A percentile compares a stretch with the other conserved stretches of the same genome.
Evolutionary conservation across 257 asterid species (phyloP).

Genomic region (Phtheirospermum japonicum): DNA sequence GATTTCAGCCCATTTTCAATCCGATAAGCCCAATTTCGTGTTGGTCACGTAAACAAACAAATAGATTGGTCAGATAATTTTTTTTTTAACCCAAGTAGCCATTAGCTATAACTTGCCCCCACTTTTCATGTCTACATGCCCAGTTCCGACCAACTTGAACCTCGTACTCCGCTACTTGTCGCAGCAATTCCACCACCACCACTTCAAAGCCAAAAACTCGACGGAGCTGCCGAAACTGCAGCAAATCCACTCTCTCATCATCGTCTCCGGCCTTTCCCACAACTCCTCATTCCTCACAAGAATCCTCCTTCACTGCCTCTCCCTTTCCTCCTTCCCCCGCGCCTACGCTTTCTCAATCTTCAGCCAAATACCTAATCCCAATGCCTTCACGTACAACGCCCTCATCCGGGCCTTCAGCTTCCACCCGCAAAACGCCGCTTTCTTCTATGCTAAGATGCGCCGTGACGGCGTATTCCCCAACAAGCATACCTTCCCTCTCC

Average conservation of each 20-base stretch:
- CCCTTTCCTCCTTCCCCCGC: conserved; percentile 30
- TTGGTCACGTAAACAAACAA: no score
- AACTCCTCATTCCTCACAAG: conserved; percentile 26
- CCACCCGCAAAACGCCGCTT: conserved; percentile 33
- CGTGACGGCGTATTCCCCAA: conserved; percentile 39
- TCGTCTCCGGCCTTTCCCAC: conserved; percentile 31
- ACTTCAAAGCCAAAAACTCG: conserved; percentile 6
- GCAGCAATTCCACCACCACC: conserved; percentile 25
- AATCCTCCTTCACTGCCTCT: conserved; percentile 32
- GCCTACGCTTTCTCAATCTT: conserved; percentile 31
- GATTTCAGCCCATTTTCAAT: no score
- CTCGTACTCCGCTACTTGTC: conserved; percentile 25
- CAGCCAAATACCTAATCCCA: conserved; percentile 25
- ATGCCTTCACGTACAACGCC: conserved; percentile 44
- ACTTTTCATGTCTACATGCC: conserved; percentile 22
- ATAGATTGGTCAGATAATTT: no score
- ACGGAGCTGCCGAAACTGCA: conserved; percentile 24
- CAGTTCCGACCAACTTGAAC: conserved; percentile 11
- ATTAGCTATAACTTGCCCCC: no score
- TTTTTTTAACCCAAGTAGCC: no score
- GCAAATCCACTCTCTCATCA: conserved; percentile 35
- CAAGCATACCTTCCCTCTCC: conserved; percentile 57
- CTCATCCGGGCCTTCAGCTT: conserved; percentile 37
- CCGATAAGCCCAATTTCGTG: no score
- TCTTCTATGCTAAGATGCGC: conserved; percentile 38